These are phyloP conservation scores for Gilbertella persicaria DNA, from an alignment of 371 early-diverging fungal species.

Conservation along the genomic window DNA sequence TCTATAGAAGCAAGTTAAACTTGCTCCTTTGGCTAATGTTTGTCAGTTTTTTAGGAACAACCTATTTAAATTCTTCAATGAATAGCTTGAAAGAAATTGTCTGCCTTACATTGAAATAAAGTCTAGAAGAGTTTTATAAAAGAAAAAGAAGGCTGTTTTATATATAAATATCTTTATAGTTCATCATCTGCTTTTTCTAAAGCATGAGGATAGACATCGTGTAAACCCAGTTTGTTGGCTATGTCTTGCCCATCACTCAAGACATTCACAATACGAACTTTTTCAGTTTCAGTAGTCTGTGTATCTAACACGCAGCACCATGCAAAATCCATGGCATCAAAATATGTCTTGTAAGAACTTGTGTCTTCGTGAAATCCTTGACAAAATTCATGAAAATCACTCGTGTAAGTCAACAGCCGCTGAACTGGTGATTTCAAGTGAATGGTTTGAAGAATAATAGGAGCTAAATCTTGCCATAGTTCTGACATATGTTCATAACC, in stretches of 20 bases:
- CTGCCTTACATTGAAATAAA: not conserved
- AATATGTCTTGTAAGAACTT: slow-evolving; percentile 35
- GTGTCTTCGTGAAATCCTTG: slow-evolving; percentile 32
- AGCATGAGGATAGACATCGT: slow-evolving; percentile 18
- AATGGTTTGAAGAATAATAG: slow-evolving; percentile 20
- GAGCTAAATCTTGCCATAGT: slow-evolving; percentile 33
- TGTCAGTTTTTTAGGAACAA: too few species aligned
- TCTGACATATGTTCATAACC: slow-evolving; percentile 30
- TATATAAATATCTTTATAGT: not conserved
- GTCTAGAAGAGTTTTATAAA: too few species aligned
- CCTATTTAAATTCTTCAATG: too few species aligned
- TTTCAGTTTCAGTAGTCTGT: slow-evolving; percentile 29
- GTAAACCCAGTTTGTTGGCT: slow-evolving; percentile 13
- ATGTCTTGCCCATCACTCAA: slow-evolving; percentile 36
- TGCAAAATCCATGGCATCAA: slow-evolving; percentile 33
- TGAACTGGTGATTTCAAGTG: slow-evolving; percentile 27
- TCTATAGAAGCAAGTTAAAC: too few species aligned
- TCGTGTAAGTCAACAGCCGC: slow-evolving; percentile 26
- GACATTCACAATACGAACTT: slow-evolving; percentile 32
- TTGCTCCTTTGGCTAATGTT: too few species aligned
- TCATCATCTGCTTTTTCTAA: slow-evolving; percentile 18
- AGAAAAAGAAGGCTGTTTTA: not conserved
- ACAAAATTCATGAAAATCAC: slow-evolving; percentile 43
- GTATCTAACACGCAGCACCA: slow-evolving; percentile 24
- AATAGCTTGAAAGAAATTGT: too few species aligned